phyloP scores from a whole-genome alignment of 495 filamentous ascomycete species.

The Podospora appendiculata region DNA sequence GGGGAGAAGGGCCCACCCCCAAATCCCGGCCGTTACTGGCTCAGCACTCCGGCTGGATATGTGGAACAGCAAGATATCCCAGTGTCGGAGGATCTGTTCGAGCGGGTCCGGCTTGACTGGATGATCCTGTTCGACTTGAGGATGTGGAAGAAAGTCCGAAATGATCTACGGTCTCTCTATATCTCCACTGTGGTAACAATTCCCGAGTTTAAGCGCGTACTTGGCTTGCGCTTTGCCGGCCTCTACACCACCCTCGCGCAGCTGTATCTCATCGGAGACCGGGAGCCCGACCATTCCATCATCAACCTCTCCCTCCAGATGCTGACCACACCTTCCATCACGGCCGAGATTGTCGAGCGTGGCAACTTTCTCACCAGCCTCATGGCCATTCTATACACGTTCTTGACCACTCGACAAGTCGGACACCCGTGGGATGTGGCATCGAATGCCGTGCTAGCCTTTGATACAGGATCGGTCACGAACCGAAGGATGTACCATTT shows the following conservation, averaged over 20 bases:
- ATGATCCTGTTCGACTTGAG: conserved; percentile 93
- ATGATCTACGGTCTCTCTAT: conserved; percentile 85
- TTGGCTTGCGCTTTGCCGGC: conserved; percentile 85
- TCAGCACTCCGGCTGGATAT: conserved; percentile 65
- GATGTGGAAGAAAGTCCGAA: conserved; percentile 92
- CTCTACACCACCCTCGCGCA: conserved; percentile 91
- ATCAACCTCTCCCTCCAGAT: conserved; percentile 96
- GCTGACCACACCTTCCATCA: conserved; percentile 93
- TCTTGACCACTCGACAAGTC: conserved; percentile 90
- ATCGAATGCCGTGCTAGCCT: conserved; percentile 74
- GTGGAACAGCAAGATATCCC: conserved; percentile 50
- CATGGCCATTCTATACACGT: conserved; percentile 94
- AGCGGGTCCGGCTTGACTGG: conserved; percentile 88
- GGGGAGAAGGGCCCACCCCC: conserved; percentile 22
- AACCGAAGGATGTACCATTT: conserved; percentile 96
- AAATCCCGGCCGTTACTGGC: conserved; percentile 72
- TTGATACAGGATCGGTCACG: conserved; percentile 86
- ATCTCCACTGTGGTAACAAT: conserved; percentile 94
- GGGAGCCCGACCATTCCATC: conserved; percentile 96
- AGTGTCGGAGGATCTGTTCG: conserved; percentile 73
- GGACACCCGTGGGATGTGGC: conserved; percentile 84
- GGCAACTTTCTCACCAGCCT: conserved; percentile 96
- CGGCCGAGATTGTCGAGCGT: conserved; percentile 82
- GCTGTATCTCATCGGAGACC: conserved; percentile 90
- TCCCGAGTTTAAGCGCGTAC: conserved; percentile 91